Percentiles rank a stretch among this genome's conserved stretches.
These are phyloP conservation scores for Phyllostachys edulis DNA, from an alignment of 176 grass and related monocot genomes.

Conservation along the genomic window DNA sequence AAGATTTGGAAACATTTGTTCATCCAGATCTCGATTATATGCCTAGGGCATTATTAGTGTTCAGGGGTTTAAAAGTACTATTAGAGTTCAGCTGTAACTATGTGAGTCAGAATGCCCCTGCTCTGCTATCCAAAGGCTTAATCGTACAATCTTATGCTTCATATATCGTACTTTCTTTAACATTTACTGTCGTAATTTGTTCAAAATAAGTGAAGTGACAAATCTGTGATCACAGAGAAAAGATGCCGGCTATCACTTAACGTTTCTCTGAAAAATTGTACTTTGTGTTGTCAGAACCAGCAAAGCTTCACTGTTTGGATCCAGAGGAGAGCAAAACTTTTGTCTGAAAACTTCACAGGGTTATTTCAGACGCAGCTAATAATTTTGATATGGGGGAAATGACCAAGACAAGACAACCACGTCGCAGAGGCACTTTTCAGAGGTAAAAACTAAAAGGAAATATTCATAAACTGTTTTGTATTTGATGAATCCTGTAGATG, in stretches of 20 bases:
- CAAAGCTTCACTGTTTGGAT: conserved; percentile 16
- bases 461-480: not conserved
- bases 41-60: not conserved
- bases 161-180: not conserved
- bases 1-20: conserved; percentile 6
- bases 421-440: not conserved
- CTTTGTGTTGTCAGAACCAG: conserved; percentile 9
- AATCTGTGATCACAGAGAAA: not conserved
- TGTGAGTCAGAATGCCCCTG: not conserved
- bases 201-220: not conserved
- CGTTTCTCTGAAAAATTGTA: not conserved
- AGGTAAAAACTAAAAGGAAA: not conserved
- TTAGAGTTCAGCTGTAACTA: not conserved
- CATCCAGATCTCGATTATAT: conserved; percentile 7
- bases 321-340: not conserved
- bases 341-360: not conserved
- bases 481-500: not conserved
- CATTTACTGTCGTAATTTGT: not conserved
- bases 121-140: not conserved
- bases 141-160: not conserved
- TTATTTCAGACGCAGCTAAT: not conserved
- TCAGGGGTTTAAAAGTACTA: not conserved
- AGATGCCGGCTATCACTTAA: not conserved
- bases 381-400: not conserved
- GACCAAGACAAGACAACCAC: not conserved